A percentile compares a stretch with the other conserved stretches of the same genome.
phyloP scores from a whole-genome alignment of 495 filamentous ascomycete species.

The Lophiotrema nucula region DNA sequence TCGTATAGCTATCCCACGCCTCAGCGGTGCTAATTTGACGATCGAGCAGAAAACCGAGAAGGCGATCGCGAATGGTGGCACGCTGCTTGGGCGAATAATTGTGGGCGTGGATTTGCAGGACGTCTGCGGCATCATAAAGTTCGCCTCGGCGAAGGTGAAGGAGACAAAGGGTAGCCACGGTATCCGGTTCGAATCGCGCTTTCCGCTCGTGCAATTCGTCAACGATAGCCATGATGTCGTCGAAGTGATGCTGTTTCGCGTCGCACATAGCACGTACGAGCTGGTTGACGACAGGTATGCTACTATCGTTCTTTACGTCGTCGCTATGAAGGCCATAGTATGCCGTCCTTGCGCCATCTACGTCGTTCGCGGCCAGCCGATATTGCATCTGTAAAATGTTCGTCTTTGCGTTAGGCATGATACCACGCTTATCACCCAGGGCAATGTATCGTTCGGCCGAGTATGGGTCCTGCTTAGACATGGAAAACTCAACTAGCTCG shows the following conservation, averaged over 20 bases:
- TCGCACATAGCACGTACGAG: conserved; percentile 72
- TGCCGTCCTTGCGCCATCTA: conserved; percentile 61
- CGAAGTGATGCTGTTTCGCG: conserved; percentile 54
- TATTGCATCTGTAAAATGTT: conserved; percentile 74
- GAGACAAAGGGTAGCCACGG: conserved; percentile 66
- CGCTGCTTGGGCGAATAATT: conserved; percentile 66
- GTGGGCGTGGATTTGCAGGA: conserved; percentile 66
- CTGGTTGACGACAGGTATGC: conserved; percentile 66
- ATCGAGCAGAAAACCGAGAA: conserved; percentile 67
- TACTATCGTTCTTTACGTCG: conserved; percentile 52
- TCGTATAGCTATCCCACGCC: conserved; percentile 78
- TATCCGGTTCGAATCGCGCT: conserved; percentile 65
- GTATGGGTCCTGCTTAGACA: conserved; percentile 65
- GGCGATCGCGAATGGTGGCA: conserved; percentile 56
- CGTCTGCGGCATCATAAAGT: conserved; percentile 69
- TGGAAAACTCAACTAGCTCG: conserved; percentile 68
- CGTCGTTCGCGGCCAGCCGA: conserved; percentile 64
- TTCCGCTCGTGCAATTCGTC: conserved; percentile 72
- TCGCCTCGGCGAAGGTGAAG: conserved; percentile 72
- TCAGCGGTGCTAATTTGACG: conserved; percentile 56
- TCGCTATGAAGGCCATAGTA: conserved; percentile 61
- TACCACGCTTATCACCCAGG: conserved; percentile 60
- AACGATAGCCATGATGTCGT: conserved; percentile 69
- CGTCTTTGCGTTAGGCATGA: conserved; percentile 64
- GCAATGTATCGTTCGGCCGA: conserved; percentile 69